A percentile compares a stretch with the other conserved stretches of the same genome.
Conservation (phyloP, 305 asterid species). For the Fraxinus albicans region DNA sequence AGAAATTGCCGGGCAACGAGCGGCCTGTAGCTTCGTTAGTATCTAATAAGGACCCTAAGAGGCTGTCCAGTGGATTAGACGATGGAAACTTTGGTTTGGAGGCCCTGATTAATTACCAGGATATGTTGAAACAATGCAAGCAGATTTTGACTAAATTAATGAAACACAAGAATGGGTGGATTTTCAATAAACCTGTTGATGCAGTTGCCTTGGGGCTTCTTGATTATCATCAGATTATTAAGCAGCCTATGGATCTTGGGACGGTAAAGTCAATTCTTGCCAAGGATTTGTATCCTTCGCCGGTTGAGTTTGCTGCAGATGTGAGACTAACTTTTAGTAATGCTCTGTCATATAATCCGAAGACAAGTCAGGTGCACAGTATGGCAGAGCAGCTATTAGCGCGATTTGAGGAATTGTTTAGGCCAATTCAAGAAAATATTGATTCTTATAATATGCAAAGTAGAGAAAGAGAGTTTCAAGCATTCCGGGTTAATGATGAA, state of each 20-base stretch:
- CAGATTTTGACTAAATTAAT: conserved; percentile 61
- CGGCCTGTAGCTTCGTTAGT: conserved; percentile 42
- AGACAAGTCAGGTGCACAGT: conserved; percentile 61
- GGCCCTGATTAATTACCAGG: conserved; percentile 35
- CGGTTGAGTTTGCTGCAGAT: conserved; percentile 74
- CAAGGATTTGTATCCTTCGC: conserved; percentile 49
- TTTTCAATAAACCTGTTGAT: conserved; percentile 74
- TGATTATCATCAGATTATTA: conserved; percentile 83
- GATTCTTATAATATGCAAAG: conserved; percentile 15
- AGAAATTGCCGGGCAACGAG: conserved; percentile 50
- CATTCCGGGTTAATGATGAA: conserved; percentile 21
- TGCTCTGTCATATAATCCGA: conserved; percentile 87
- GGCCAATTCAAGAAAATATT: conserved; percentile 61
- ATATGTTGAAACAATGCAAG: conserved; percentile 63
- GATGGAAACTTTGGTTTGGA: conserved; percentile 23
- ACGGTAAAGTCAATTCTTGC: conserved; percentile 69
- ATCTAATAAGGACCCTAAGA: conserved; percentile 41
- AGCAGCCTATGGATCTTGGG: conserved; percentile 94
- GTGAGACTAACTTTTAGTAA: conserved; percentile 80
- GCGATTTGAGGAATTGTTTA: conserved; percentile 70
- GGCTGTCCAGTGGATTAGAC: conserved; percentile 33
- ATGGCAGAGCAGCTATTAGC: conserved; percentile 61
- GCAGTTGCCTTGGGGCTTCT: conserved; percentile 66
- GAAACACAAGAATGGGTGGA: conserved; percentile 59
- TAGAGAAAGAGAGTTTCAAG: conserved; percentile 32